Percentiles rank a stretch among this genome's conserved stretches.
Conservation (phyloP, 306 rosid species). For the Cucumis sativus region Cucumber_9930_V3 NC_026660.2:25127001-25127500, state of each 20-base stretch:
- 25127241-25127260: constrained; percentile 21
- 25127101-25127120: constrained; percentile 56
- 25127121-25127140: constrained; percentile 36
- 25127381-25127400: constrained; percentile 25
- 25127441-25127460: constrained; percentile 37
- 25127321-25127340: constrained; percentile 22
- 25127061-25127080: constrained; percentile 13
- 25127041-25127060: constrained; percentile 8
- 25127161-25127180: constrained; percentile 47
- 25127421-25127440: constrained; percentile 55
- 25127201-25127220: constrained; percentile 31
- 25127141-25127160: constrained; percentile 35
- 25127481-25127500: constrained; percentile 30
- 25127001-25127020: neutral
- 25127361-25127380: constrained; percentile 24
- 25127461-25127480: constrained; percentile 28
- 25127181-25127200: constrained; percentile 41
- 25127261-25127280: constrained; percentile 21
- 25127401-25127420: constrained; percentile 25
- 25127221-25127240: constrained; percentile 28
- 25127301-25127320: constrained; percentile 23
- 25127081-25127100: constrained; percentile 67
- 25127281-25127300: constrained; percentile 24
- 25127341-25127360: constrained; percentile 19
- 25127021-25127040: neutral